A percentile compares a stretch with the other conserved stretches of the same genome.
phyloP scores from a whole-genome alignment of 2,329 filamentous ascomycete genomes.

The Zymoseptoria crescenta region DNA sequence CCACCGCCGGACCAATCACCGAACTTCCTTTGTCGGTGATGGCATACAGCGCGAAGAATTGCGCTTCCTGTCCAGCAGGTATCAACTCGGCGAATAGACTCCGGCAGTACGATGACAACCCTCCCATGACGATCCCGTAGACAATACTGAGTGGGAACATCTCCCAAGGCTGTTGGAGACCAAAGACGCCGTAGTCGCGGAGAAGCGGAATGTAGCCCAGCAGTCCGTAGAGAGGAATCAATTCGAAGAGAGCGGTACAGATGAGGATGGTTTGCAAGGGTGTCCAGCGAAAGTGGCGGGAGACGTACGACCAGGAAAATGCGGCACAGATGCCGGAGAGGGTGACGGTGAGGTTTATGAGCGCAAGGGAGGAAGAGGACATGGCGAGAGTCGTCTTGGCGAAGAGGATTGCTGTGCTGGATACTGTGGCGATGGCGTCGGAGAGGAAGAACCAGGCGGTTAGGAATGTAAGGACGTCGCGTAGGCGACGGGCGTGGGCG shows the following conservation, averaged over 20 bases:
- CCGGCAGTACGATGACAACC: slow-evolving; percentile 82
- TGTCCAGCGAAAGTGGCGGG: slow-evolving; percentile 57
- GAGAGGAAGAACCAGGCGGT: slow-evolving; percentile 90
- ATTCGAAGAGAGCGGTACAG: slow-evolving; percentile 84
- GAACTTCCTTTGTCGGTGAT: slow-evolving; percentile 96
- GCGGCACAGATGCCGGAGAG: slow-evolving; percentile 76
- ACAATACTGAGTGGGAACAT: slow-evolving; percentile 90
- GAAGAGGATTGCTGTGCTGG: slow-evolving; percentile 88
- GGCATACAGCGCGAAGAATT: slow-evolving; percentile 93
- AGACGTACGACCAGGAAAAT: slow-evolving; percentile 79
- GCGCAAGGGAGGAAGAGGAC: slow-evolving; percentile 74
- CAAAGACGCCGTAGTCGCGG: slow-evolving; percentile 63
- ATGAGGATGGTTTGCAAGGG: slow-evolving; percentile 84
- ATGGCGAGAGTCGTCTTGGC: slow-evolving; percentile 90
- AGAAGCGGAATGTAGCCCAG: slow-evolving; percentile 80
- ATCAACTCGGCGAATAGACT: slow-evolving; percentile 90
- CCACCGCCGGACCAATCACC: slow-evolving; percentile 87
- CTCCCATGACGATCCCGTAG: slow-evolving; percentile 91
- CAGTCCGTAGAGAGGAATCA: slow-evolving; percentile 87
- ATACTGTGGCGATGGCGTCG: slow-evolving; percentile 89
- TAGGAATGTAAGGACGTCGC: slow-evolving; percentile 71
- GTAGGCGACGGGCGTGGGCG: slow-evolving; percentile 61
- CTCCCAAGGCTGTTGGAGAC: slow-evolving; percentile 90
- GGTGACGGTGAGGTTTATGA: slow-evolving; percentile 92
- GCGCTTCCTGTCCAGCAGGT: slow-evolving; percentile 86